phyloP scores from a whole-genome alignment of 495 filamentous ascomycete genomes.

The Lophiostoma macrostomum region DNA sequence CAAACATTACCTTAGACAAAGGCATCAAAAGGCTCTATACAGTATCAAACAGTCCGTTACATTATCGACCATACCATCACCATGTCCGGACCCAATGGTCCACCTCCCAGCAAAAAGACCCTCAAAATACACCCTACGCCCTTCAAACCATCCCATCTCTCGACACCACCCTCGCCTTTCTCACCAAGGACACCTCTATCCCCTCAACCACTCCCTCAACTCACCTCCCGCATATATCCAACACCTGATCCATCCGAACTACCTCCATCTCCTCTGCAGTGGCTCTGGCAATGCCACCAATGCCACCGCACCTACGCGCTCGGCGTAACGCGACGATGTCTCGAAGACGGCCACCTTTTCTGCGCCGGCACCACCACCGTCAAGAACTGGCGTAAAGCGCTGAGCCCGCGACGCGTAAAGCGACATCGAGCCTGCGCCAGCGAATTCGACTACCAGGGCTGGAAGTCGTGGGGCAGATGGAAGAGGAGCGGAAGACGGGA shows the following conservation, averaged over 20 bases:
- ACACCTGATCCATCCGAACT: not conserved
- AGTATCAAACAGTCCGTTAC: no score
- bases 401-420: slow-evolving; percentile 30
- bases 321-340: slow-evolving; percentile 47
- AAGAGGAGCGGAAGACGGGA: slow-evolving; percentile 24
- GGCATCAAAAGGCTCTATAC: no score
- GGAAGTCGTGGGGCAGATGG: slow-evolving; percentile 45
- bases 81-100: not conserved
- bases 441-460: slow-evolving; percentile 50
- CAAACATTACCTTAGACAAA: no score
- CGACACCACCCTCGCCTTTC: slow-evolving; percentile 40
- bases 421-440: slow-evolving; percentile 43
- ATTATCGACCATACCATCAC: no score
- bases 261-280: slow-evolving; percentile 37
- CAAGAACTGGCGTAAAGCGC: slow-evolving; percentile 29
- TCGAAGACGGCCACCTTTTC: slow-evolving; percentile 50
- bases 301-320: slow-evolving; percentile 45
- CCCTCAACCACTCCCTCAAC: not conserved
- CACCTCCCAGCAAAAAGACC: not conserved
- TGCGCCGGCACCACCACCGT: slow-evolving; percentile 44
- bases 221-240: not conserved
- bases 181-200: slow-evolving; percentile 32
- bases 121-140: slow-evolving; percentile 29
- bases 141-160: slow-evolving; percentile 39
- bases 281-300: slow-evolving; percentile 50